A percentile compares a stretch with the other conserved stretches of the same genome.
phyloP scores from a whole-genome alignment of 352 stramenopile genomes.

The Phytophthora cactorum region DNA sequence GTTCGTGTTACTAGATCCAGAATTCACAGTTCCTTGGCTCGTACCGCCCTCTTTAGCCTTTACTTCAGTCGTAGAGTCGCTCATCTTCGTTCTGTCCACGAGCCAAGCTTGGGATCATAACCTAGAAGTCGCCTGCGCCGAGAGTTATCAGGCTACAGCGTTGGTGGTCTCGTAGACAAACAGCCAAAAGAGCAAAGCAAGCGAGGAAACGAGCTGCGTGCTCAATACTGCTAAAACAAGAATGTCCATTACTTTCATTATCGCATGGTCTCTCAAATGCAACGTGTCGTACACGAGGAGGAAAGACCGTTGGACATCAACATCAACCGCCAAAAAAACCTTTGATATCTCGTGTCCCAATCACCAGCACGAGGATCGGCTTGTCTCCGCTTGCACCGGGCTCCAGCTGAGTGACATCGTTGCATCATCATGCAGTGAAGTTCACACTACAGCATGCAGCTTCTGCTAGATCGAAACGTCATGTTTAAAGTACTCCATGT shows the following conservation, averaged over 20 bases:
- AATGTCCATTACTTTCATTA: not conserved
- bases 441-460: not conserved
- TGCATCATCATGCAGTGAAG: not conserved
- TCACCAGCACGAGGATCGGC: not conserved
- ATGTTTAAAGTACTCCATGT: not conserved
- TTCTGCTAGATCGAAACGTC: not conserved
- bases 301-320: not conserved
- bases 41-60: no score
- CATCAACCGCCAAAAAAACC: not conserved
- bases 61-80: no score
- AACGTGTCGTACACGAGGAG: constrained; percentile 2
- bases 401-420: constrained; percentile 1
- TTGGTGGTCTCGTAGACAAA: not conserved
- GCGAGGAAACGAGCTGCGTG: not conserved
- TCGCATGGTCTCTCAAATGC: not conserved
- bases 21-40: no score
- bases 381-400: not conserved
- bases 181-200: not conserved
- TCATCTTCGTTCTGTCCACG: no score
- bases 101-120: no score
- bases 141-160: not conserved
- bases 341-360: not conserved
- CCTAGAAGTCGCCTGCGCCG: not conserved
- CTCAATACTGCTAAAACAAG: not conserved
- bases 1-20: no score